Evolutionary conservation across 140 eudicot species (phyloP).

Genomic region (Artemisia princeps): DNA sequence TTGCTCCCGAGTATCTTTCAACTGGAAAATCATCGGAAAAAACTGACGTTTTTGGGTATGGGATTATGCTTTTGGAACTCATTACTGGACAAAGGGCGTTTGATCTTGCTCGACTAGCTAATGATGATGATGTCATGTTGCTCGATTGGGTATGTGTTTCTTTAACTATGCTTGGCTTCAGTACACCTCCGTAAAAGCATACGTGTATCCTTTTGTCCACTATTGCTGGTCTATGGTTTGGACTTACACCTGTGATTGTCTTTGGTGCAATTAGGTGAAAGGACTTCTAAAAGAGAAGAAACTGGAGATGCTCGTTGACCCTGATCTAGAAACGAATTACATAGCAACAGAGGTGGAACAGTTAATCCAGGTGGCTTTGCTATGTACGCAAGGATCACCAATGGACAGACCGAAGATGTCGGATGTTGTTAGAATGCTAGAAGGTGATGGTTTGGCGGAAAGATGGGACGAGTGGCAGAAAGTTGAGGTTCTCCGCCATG

Average conservation of each 20-base stretch:
- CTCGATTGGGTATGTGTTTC: slow-evolving; percentile 61
- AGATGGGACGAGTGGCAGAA: slow-evolving; percentile 94
- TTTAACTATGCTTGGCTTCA: no score
- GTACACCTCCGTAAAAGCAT: no score
- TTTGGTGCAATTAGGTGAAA: slow-evolving; percentile 48
- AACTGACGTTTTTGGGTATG: slow-evolving; percentile 73
- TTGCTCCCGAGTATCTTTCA: slow-evolving; percentile 76
- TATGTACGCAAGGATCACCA: slow-evolving; percentile 78
- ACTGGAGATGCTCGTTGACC: slow-evolving; percentile 78
- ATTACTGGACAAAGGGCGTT: slow-evolving; percentile 76
- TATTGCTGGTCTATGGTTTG: no score
- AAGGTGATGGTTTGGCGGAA: slow-evolving; percentile 87
- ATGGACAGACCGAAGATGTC: slow-evolving; percentile 88
- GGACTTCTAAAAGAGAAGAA: slow-evolving; percentile 78
- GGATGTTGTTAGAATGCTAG: slow-evolving; percentile 80
- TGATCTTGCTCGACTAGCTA: slow-evolving; percentile 77
- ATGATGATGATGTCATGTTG: slow-evolving; percentile 75
- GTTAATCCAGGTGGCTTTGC: slow-evolving; percentile 77
- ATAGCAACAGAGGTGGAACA: slow-evolving; percentile 72
- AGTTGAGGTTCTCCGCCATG: slow-evolving; percentile 70
- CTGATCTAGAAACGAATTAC: slow-evolving; percentile 61
- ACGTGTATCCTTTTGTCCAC: neutral
- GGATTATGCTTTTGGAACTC: slow-evolving; percentile 75
- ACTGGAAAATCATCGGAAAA: slow-evolving; percentile 74
- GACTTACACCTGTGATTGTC: neutral